Evolutionary conservation across 352 stramenopile genomes (phyloP), one percentile per base, ranked within the genome.

Genomic region (Phytophthora ohioensis): DNA sequence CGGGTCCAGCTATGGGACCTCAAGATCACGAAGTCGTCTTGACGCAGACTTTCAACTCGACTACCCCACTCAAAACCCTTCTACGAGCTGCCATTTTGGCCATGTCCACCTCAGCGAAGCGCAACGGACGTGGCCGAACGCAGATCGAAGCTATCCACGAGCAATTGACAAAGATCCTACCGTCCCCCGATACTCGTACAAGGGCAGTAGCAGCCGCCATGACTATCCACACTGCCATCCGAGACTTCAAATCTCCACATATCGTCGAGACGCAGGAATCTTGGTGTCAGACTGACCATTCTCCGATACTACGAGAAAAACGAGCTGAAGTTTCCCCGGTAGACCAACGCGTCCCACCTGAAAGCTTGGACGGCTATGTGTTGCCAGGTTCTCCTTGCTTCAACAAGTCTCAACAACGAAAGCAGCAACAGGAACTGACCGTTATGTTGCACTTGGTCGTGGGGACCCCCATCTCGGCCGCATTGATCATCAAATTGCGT

Each of bases 71-170:
- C 38, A 90, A 89, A 42, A 81, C 76, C 12, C 73, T 92, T 11
- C 60, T 92, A 5, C 78, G 76, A 7, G 81, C 85, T 3, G 85
- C 82, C 9, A 85, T 92, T 48, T 79, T 89, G 57, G 79, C 82
- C 8, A 88, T 92, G 82, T 92, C 85, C 30, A 82, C 62, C 11
- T 92, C 85, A 5, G 79, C 72, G 30, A 80, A 76, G 57, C 79
- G 85, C 42, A 84, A 78, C 54, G 55, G 73, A 7, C 51, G 75
- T 12, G 85, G 75, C 3, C 71, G 59, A 30, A 64, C 21, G 32
- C 67, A 87, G 39, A 88, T 90, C 56, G 57, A 68, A 0, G 60
- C 56, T 13, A 85, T 91, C 39, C 82, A 84, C 64, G 76, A 87
- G 5, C 68, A 69, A 5, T 49, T 75, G 30, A 80, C 59, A 17